These are phyloP conservation scores for Emmonsia crescens DNA, from an alignment of 2,329 filamentous ascomycete genomes.

Conservation along the genomic window DNA sequence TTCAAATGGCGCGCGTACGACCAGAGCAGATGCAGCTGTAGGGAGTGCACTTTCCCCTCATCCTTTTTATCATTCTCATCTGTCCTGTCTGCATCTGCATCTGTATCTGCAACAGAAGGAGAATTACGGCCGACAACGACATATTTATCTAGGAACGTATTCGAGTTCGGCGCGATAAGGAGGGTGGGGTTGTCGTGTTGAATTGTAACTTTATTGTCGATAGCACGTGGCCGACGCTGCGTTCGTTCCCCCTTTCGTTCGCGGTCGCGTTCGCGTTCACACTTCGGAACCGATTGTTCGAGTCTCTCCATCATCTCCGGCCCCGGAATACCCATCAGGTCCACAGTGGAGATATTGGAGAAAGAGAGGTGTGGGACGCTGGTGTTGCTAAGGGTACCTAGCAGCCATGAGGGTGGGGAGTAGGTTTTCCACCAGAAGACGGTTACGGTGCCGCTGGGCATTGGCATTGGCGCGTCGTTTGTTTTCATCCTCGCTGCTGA, in stretches of 20 bases:
- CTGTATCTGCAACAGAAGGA: not conserved
- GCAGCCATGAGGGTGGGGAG: slow-evolving; percentile 41
- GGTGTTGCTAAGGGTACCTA: slow-evolving; percentile 25
- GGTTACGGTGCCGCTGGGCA: slow-evolving; percentile 18
- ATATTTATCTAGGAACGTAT: slow-evolving; percentile 33
- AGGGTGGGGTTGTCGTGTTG: slow-evolving; percentile 20
- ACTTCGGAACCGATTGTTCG: slow-evolving; percentile 24
- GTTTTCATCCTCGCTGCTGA: not conserved
- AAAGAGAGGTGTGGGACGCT: not conserved
- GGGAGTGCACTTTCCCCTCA: not conserved
- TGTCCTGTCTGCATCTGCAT: not conserved
- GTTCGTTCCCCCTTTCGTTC: not conserved
- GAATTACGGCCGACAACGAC: slow-evolving; percentile 6
- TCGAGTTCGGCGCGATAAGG: slow-evolving; percentile 38
- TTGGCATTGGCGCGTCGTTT: not conserved
- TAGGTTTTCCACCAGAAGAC: slow-evolving; percentile 48
- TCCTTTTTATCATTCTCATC: not conserved
- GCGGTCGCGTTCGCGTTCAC: slow-evolving; percentile 8
- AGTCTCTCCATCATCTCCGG: slow-evolving; percentile 31
- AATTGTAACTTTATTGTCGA: slow-evolving; percentile 6
- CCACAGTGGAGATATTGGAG: slow-evolving; percentile 30
- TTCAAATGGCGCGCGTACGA: slow-evolving; percentile 38
- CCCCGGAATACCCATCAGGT: slow-evolving; percentile 40
- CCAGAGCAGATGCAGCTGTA: slow-evolving; percentile 31
- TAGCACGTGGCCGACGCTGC: not conserved